Evolutionary conservation across 768 basidiomycete genomes (phyloP).

Genomic region (Amanita pallidorosea): DNA sequence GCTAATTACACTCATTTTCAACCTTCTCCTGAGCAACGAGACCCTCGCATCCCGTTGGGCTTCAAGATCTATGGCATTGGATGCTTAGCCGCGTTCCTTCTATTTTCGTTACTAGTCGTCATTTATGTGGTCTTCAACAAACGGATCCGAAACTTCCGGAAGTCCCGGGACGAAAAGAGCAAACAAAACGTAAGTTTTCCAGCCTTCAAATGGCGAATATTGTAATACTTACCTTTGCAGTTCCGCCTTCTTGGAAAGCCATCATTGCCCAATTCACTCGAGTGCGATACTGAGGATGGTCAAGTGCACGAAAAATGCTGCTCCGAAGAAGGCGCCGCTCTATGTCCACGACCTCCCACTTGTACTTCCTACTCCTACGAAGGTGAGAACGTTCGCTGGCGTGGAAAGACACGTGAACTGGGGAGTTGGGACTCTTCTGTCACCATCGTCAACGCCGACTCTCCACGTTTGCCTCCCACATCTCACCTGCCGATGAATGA

Average conservation of each 20-base stretch:
- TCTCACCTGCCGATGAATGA: neutral
- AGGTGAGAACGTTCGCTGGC: neutral
- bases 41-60: conserved; percentile 1
- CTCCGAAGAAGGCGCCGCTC: neutral
- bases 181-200: neutral
- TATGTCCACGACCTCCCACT: neutral
- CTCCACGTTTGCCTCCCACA: neutral
- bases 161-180: neutral
- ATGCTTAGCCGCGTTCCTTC: neutral
- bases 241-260: neutral
- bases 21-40: conserved; percentile 1
- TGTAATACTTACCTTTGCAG: neutral
- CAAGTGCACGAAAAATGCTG: neutral
- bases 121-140: neutral
- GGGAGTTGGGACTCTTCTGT: conserved; percentile 1
- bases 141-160: neutral
- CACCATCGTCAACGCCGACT: neutral
- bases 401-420: neutral
- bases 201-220: neutral
- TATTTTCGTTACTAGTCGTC: neutral
- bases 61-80: conserved; percentile 6
- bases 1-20: conserved; percentile 6
- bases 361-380: neutral
- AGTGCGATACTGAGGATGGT: neutral
- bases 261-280: neutral